Conservation (phyloP, 805 yeast species). For the Saccharomycopsis selenospora region DNA sequence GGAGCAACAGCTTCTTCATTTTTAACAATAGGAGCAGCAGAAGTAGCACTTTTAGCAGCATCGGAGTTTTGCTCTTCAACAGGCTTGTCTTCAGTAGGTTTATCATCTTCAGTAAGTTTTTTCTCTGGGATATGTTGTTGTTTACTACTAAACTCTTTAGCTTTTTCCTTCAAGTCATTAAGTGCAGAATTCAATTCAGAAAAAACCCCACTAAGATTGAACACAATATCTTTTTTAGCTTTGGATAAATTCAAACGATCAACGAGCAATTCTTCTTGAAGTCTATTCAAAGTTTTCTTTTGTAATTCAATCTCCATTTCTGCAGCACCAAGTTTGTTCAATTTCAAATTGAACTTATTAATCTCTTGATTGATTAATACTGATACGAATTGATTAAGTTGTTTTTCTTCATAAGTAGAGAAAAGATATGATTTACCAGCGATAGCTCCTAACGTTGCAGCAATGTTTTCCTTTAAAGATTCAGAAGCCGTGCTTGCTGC, state of each 20-base stretch:
- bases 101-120: constrained; percentile 26
- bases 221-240: constrained; percentile 32
- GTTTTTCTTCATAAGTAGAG: constrained; percentile 74
- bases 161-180: constrained; percentile 24
- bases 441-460: constrained; percentile 63
- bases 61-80: constrained; percentile 27
- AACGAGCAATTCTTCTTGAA: constrained; percentile 59
- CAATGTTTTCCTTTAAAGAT: constrained; percentile 50
- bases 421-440: constrained; percentile 77
- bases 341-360: constrained; percentile 56
- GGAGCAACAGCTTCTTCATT: constrained; percentile 4
- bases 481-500: constrained; percentile 8
- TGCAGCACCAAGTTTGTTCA: constrained; percentile 48
- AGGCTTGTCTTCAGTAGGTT: constrained; percentile 27
- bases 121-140: neutral
- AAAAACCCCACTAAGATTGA: constrained; percentile 32
- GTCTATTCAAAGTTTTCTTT: constrained; percentile 48
- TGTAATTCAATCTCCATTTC: constrained; percentile 64
- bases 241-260: constrained; percentile 63
- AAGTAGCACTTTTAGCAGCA: constrained; percentile 18
- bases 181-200: constrained; percentile 38
- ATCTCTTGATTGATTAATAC: constrained; percentile 55
- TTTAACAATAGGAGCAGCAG: neutral
- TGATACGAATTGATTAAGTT: constrained; percentile 52
- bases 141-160: constrained; percentile 19